phyloP scores from a whole-genome alignment of 139 green algal species.

The Bryopsis sp. region DNA sequence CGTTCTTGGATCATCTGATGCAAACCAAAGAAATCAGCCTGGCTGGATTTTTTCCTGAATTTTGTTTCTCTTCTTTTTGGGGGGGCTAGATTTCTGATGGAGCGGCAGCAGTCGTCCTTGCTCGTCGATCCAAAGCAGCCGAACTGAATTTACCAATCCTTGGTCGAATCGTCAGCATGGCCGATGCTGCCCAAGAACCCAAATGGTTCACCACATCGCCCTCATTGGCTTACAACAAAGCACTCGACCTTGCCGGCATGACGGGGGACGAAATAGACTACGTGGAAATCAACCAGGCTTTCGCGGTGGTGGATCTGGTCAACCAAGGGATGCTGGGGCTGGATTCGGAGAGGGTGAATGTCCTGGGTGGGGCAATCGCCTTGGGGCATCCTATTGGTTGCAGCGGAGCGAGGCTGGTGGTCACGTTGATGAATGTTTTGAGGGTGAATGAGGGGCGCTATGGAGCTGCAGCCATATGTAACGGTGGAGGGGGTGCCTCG shows the following conservation, averaged over 20 bases:
- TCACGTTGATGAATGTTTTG: conserved; percentile 41
- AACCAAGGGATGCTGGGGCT: conserved; percentile 33
- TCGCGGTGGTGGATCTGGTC: conserved; percentile 61
- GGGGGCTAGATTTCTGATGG: conserved; percentile 61
- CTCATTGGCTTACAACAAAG: conserved; percentile 50
- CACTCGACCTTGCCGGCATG: conserved; percentile 39
- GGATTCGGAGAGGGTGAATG: conserved; percentile 10
- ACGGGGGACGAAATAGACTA: conserved; percentile 45
- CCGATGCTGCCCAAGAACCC: conserved; percentile 61
- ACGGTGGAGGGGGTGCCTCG: conserved; percentile 77
- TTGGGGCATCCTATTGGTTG: conserved; percentile 9
- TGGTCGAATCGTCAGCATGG: conserved; percentile 51
- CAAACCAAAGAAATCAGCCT: too few relatives aligned
- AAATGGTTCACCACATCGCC: conserved; percentile 75
- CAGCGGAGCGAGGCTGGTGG: background rate
- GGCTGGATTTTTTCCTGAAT: too few relatives aligned
- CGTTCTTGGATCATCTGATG: too few relatives aligned
- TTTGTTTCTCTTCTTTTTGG: too few relatives aligned
- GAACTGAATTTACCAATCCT: conserved; percentile 46
- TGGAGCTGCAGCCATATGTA: conserved; percentile 79
- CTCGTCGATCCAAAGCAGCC: conserved; percentile 27
- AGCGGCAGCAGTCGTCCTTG: conserved; percentile 76
- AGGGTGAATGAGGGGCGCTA: conserved; percentile 27
- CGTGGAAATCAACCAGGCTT: conserved; percentile 88
- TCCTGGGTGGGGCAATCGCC: background rate